Base-by-base conservation (phyloP, 176 grass and related monocot genomes). In the Poa annua region DNA sequence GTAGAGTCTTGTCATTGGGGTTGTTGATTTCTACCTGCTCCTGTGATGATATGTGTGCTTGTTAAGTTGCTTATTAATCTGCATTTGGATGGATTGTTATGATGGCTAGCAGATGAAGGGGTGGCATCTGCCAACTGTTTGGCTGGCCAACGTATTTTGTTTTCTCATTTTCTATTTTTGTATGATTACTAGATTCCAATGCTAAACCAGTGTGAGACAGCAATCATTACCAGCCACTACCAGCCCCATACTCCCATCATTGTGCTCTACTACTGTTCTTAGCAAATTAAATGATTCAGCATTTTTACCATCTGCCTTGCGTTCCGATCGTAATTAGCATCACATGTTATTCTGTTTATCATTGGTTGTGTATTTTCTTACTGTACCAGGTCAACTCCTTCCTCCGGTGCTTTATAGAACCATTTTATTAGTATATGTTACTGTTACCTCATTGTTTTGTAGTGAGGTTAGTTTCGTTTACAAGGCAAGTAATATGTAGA, bases 101-200 rank as follows among this genome's bases (percentile, higher is more conserved):
- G 66, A 74, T 86, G 66, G 41, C 74, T 67, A 49, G 75, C 80
- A 67, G 70, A 66, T 86, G 67, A 65, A 83, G 75, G 73, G 68
- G 48, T 34, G 74, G 11, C 67, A 83, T 77, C 84, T 68, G 73
- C 80, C 75, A 86, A 83, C 80, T 74, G 67, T 83, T 68, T 83
- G 66, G 38, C n/a, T 83, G 66, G 48, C n/a, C 34, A 79, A 10
- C 79, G 78, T 25, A 62, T 61, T 72, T 49, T 47, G n/a, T 50
- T 47, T 50, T 47, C 48, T 50, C 48, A n/a, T 41, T 49, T 62
- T 21, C 10, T 80, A 50, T 50, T 66, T 53, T n/a, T 55, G 25
- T 85, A 51, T 41, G 48, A 59, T 83, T 24, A 73, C 83, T 90
- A 83, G 80, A 90, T 86, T 86, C 80, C 59, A 51, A 52, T 79